Percentiles rank a stretch among this genome's conserved stretches.
phyloP scores from a whole-genome alignment of 108 stramenopile genomes.

The Stephanodiscus triporus region DNA sequence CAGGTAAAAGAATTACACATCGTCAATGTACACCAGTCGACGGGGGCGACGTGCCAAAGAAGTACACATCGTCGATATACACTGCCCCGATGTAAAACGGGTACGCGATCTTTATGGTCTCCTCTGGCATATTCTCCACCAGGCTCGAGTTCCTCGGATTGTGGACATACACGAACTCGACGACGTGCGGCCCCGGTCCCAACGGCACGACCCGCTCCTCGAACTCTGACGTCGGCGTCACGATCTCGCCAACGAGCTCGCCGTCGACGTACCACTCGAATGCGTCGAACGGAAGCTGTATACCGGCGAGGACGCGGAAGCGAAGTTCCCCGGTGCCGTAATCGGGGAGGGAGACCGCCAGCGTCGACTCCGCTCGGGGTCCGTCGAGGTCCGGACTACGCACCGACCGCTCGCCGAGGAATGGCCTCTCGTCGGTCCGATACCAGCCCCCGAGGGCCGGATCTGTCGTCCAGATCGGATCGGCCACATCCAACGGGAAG shows the following conservation, averaged over 20 bases:
- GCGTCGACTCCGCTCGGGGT: neutral
- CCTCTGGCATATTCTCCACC: neutral
- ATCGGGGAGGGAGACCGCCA: neutral
- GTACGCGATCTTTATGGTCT: too few relatives aligned
- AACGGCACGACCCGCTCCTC: neutral
- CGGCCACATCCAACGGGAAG: slow-evolving; percentile 1
- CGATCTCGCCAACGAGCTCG: neutral
- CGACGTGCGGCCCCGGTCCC: neutral
- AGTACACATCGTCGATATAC: neutral
- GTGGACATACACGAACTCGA: neutral
- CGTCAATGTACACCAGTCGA: too few relatives aligned
- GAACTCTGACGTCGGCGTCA: neutral
- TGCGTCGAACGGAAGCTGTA: neutral
- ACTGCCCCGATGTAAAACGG: neutral
- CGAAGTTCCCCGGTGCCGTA: neutral
- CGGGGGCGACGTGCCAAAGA: too few relatives aligned
- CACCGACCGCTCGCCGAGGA: neutral
- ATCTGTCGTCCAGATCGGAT: slow-evolving; percentile 1
- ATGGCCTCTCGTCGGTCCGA: neutral
- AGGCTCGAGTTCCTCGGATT: neutral
- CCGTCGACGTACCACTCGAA: slow-evolving; percentile 2
- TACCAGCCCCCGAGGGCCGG: neutral
- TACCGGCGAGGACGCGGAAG: neutral
- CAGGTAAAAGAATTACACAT: too few relatives aligned
- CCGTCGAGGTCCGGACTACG: slow-evolving; percentile 7